A percentile compares a stretch with the other conserved stretches of the same genome.
Conservation (phyloP, 2,329 filamentous ascomycete species). For the Lachnellula subtilissima region DNA sequence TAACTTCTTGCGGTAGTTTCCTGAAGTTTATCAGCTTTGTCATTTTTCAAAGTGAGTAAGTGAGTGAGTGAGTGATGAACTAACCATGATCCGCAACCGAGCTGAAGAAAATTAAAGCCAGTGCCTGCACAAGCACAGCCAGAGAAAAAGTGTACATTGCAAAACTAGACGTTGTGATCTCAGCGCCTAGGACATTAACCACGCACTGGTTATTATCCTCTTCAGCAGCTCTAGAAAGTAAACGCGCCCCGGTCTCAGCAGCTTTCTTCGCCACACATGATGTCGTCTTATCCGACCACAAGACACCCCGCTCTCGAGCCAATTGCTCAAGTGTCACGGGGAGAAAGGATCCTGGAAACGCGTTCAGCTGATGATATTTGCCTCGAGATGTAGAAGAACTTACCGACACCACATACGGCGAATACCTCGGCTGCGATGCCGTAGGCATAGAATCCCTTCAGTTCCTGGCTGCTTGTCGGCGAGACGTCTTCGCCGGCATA, state of each 20-base stretch:
- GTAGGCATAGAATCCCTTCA: constrained; percentile 92
- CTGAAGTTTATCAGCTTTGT: constrained; percentile 13
- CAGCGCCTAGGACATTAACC: constrained; percentile 71
- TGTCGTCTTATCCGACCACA: constrained; percentile 68
- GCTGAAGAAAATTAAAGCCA: constrained; percentile 92
- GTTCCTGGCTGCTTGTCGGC: constrained; percentile 77
- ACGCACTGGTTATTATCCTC: constrained; percentile 51
- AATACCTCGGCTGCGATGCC: constrained; percentile 95
- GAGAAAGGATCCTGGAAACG: constrained; percentile 71
- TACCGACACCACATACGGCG: constrained; percentile 81
- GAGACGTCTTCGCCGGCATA: constrained; percentile 81
- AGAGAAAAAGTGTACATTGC: constrained; percentile 97
- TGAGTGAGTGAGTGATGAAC: not conserved
- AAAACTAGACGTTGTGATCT: constrained; percentile 93
- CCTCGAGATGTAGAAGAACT: constrained; percentile 29
- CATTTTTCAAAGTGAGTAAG: not conserved
- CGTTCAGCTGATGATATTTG: not conserved
- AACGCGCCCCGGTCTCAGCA: constrained; percentile 8
- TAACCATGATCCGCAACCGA: constrained; percentile 86
- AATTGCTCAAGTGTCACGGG: constrained; percentile 91
- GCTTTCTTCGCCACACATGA: constrained; percentile 57
- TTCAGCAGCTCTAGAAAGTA: constrained; percentile 21
- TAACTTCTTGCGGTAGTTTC: constrained; percentile 77
- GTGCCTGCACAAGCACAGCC: constrained; percentile 80
- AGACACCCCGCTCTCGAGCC: constrained; percentile 81